Base-by-base conservation (phyloP, 192 early-diverging fungal genomes). In the Coemansia sp. region DNA sequence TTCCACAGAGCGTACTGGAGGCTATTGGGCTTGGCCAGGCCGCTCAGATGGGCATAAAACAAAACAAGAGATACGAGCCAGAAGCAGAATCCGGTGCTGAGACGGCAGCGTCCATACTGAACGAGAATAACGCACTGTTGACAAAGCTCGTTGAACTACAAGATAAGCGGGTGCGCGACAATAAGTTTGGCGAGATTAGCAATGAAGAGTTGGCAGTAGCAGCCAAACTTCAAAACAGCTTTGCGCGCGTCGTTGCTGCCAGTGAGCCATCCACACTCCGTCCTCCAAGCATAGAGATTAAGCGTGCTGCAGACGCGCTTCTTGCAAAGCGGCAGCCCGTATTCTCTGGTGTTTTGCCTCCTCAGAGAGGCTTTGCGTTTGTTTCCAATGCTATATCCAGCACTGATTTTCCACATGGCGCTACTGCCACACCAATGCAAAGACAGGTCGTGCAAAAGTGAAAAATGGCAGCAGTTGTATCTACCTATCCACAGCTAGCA, bases 301-400 rank as follows among this genome's bases (percentile, higher is more conserved):
- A 76, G 25, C 65, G 68, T 10, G 75, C 74, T 1, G 71, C 68
- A 11, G 48, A 50, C 10, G 20, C 67, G 61, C 71, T 82, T 9
- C 61, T 82, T 9, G 65, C 65, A 17, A 65, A 66, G 37, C 45
- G 22, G 49, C 38, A 62, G 19, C 51, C 45, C 5, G 61, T 71
- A 17, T 83, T 71, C 44, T 65, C 72, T 3, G 80, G 80, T 42
- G 76, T 75, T 2, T 57, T 83, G 75, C 75, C 71, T 62, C 75
- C 75, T 1, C 75, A 83, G 54, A 64, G 64, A 13, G 75, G 80
- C 25, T 83, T 66, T 63, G 75, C 80, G n/a, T 77, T 71, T 25
- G 67, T 83, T 45, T 76, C 74, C 9, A 82, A 82, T 50, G 71
- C 68, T 0, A 63, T 67, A 0, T 44, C 71, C 4, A 68, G 61